A percentile compares a stretch with the other conserved stretches of the same genome.
phyloP scores from a whole-genome alignment of 2,329 filamentous ascomycete species.

The Cladosporium sp. region DNA sequence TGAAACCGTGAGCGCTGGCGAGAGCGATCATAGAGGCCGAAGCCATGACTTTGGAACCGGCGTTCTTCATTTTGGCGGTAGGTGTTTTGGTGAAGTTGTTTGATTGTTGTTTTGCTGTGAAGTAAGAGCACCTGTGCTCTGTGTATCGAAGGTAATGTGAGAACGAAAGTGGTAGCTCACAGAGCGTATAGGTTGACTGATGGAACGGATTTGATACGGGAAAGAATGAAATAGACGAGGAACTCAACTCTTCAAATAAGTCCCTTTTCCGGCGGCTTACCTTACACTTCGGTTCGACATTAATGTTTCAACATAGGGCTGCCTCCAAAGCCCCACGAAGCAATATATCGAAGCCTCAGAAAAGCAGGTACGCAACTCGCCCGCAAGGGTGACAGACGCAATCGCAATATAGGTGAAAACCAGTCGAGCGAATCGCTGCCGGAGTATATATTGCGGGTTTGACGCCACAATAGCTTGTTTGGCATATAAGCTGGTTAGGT shows the following conservation, averaged over 20 bases:
- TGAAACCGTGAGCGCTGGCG: conserved; percentile 51
- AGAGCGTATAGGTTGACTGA: conserved; percentile 4
- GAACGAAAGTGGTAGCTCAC: conserved; percentile 11
- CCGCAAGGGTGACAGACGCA: conserved; percentile 5
- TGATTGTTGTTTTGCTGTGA: background rate
- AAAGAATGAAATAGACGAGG: background rate
- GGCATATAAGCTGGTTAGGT: background rate
- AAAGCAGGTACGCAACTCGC: background rate
- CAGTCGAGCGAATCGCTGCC: background rate
- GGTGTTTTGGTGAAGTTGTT: background rate
- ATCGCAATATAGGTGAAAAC: conserved; percentile 7
- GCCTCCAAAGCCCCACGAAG: background rate
- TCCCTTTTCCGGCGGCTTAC: background rate
- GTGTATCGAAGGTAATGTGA: conserved; percentile 2
- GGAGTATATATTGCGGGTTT: conserved; percentile 6
- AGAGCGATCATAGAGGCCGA: conserved; percentile 40
- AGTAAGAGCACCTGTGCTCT: conserved; percentile 10
- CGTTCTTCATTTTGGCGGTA: conserved; percentile 9
- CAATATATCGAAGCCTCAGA: background rate
- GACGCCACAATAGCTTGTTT: conserved; percentile 10
- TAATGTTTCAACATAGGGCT: conserved; percentile 13
- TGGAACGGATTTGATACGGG: background rate
- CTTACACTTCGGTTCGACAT: background rate
- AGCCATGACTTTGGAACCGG: conserved; percentile 9
- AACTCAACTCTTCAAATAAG: conserved; percentile 2